phyloP scores from a whole-genome alignment of 345 rosid genomes.

The Noccaea bulbosa region DNA sequence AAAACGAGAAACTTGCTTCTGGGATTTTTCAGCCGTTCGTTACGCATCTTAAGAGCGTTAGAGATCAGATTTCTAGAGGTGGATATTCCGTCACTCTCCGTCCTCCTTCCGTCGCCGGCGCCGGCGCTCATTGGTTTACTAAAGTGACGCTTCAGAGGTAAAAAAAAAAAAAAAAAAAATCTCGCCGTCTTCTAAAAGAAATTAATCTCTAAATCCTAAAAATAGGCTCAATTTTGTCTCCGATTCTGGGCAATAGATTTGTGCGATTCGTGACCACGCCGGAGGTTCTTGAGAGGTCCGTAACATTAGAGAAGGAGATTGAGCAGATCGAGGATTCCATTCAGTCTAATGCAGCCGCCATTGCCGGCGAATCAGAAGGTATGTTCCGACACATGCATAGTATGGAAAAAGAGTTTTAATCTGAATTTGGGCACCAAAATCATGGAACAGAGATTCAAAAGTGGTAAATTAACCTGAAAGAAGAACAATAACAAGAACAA shows the following conservation, averaged over 20 bases:
- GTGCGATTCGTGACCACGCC: slow-evolving; percentile 93
- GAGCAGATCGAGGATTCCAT: slow-evolving; percentile 81
- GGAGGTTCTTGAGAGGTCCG: slow-evolving; percentile 97
- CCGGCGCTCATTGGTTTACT: slow-evolving; percentile 74
- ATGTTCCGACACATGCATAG: slow-evolving; percentile 23
- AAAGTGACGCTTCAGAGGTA: slow-evolving; percentile 91
- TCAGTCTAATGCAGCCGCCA: slow-evolving; percentile 63
- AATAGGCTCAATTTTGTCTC: not conserved
- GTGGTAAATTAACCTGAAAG: not conserved
- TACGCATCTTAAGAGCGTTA: slow-evolving; percentile 73
- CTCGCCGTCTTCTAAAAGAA: not conserved
- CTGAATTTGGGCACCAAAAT: not conserved
- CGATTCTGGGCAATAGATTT: slow-evolving; percentile 53
- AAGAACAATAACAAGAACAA: not conserved
- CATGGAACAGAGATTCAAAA: slow-evolving; percentile 13
- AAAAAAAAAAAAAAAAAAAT: not conserved
- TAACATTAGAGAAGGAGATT: slow-evolving; percentile 78
- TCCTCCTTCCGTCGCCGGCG: slow-evolving; percentile 46
- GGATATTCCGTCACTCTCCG: slow-evolving; percentile 89
- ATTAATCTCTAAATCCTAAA: not conserved
- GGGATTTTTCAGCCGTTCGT: slow-evolving; percentile 88
- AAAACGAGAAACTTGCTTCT: slow-evolving; percentile 83
- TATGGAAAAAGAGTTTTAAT: too few species aligned
- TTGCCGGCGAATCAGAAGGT: slow-evolving; percentile 60
- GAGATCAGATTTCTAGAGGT: slow-evolving; percentile 88